A percentile compares a stretch with the other conserved stretches of the same genome.
Evolutionary conservation across 2,329 filamentous ascomycete genomes (phyloP).

Genomic region (Parafenestella ontariensis): DNA sequence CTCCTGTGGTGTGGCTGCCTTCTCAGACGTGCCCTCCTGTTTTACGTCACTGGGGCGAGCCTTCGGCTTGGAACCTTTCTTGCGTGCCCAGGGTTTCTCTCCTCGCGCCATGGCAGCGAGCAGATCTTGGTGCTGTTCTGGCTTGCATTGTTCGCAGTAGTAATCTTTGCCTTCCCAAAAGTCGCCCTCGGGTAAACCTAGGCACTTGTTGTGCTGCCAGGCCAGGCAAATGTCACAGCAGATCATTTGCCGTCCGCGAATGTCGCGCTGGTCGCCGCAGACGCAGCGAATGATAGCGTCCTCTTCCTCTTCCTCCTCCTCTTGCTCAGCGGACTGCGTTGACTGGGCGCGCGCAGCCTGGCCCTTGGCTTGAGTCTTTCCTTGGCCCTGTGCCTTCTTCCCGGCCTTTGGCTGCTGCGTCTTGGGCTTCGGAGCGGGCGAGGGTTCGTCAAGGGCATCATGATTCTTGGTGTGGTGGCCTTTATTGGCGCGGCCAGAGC

Average conservation of each 20-base stretch:
- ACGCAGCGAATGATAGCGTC: constrained; percentile 90
- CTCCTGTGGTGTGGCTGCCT: constrained; percentile 29
- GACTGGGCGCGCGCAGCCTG: constrained; percentile 50
- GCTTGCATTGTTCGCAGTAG: constrained; percentile 89
- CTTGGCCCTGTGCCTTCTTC: constrained; percentile 52
- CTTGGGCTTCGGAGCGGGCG: constrained; percentile 57
- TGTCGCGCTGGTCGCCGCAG: constrained; percentile 81
- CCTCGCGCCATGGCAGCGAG: constrained; percentile 79
- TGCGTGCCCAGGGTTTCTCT: constrained; percentile 80
- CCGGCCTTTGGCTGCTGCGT: constrained; percentile 51
- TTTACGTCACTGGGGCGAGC: constrained; percentile 67
- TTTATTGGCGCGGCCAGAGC: constrained; percentile 95
- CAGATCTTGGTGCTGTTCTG: constrained; percentile 81
- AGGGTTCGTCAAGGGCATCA: constrained; percentile 59
- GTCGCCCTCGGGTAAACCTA: constrained; percentile 79
- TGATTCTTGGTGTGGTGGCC: constrained; percentile 91
- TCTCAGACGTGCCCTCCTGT: constrained; percentile 54
- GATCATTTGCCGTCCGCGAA: constrained; percentile 91
- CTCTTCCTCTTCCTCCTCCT: constrained; percentile 61
- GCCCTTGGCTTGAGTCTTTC: constrained; percentile 46
- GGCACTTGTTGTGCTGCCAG: constrained; percentile 98
- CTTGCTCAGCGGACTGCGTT: constrained; percentile 45
- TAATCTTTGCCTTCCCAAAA: constrained; percentile 64
- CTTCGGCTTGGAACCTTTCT: constrained; percentile 67
- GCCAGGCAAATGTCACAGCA: constrained; percentile 90